phyloP scores from a whole-genome alignment of 1,284 basidiomycete genomes.

The Rhodofomes roseus region DNA sequence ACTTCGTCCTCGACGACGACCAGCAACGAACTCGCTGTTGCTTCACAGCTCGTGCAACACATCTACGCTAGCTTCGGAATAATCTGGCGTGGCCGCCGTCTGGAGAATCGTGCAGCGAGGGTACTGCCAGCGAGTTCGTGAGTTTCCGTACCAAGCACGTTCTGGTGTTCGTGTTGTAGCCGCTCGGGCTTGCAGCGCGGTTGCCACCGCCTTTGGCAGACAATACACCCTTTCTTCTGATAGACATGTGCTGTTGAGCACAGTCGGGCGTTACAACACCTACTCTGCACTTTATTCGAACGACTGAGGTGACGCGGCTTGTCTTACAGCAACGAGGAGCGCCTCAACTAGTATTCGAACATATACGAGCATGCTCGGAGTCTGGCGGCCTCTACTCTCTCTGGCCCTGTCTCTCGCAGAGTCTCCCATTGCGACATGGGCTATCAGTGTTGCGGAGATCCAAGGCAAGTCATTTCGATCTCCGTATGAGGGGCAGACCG shows the following conservation, averaged over 20 bases:
- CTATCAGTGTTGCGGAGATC: slow-evolving; percentile 40
- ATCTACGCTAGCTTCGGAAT: too few relatives aligned
- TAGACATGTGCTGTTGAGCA: background rate
- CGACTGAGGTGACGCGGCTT: background rate
- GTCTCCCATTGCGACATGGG: background rate
- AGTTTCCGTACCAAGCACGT: background rate
- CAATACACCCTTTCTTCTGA: background rate
- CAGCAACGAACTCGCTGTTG: too few relatives aligned
- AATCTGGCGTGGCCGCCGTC: too few relatives aligned
- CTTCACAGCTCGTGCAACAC: too few relatives aligned
- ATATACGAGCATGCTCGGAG: background rate
- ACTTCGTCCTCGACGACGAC: background rate
- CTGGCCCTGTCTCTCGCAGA: background rate
- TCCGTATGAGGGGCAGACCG: slow-evolving; percentile 42
- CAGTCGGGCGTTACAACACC: background rate
- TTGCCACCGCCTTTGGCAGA: background rate
- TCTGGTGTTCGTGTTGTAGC: background rate
- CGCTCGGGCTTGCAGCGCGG: background rate
- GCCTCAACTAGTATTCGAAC: too few relatives aligned
- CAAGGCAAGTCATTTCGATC: slow-evolving; percentile 51
- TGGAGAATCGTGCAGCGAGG: too few relatives aligned
- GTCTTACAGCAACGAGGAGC: background rate
- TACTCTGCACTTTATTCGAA: background rate
- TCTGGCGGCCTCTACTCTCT: background rate
- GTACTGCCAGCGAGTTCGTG: background rate